These are phyloP conservation scores for Calocybe gangraenosa DNA, from an alignment of 768 basidiomycete species.

Conservation along the genomic window DNA sequence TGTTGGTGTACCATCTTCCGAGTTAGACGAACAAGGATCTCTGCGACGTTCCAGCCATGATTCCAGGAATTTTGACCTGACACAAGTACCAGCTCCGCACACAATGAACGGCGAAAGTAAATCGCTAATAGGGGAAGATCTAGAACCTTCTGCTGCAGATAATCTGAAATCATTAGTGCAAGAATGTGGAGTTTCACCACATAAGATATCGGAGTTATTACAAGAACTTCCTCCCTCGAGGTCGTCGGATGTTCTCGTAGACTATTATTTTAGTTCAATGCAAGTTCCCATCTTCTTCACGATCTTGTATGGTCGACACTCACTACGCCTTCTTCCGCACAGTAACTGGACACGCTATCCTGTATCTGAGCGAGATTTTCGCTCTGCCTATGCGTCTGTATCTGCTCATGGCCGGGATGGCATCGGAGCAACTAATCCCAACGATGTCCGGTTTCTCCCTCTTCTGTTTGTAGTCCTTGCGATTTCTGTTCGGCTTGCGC, in stretches of 20 bases:
- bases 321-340: conserved; percentile 5
- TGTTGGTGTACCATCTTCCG: conserved; percentile 15
- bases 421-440: conserved; percentile 57
- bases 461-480: conserved; percentile 93
- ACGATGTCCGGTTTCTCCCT: conserved; percentile 81
- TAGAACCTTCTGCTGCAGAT: conserved; percentile 64
- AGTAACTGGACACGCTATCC: conserved; percentile 96
- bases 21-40: conserved; percentile 8
- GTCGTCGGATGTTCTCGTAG: conserved; percentile 72
- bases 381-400: conserved; percentile 63
- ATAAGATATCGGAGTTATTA: conserved; percentile 85
- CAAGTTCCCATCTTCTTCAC: conserved; percentile 26
- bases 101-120: conserved; percentile 10
- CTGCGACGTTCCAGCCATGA: conserved; percentile 8
- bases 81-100: conserved; percentile 4
- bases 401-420: conserved; percentile 58
- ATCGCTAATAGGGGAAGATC: conserved; percentile 34
- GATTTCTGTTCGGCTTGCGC: conserved; percentile 80
- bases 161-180: conserved; percentile 82
- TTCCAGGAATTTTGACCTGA: conserved; percentile 13
- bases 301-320: conserved; percentile 8
- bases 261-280: conserved; percentile 78
- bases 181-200: conserved; percentile 89
- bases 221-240: conserved; percentile 81
- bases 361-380: conserved; percentile 80